These are phyloP conservation scores for Ganoderma lingzhi DNA, from an alignment of 1,284 basidiomycete species.

Conservation along the genomic window DNA sequence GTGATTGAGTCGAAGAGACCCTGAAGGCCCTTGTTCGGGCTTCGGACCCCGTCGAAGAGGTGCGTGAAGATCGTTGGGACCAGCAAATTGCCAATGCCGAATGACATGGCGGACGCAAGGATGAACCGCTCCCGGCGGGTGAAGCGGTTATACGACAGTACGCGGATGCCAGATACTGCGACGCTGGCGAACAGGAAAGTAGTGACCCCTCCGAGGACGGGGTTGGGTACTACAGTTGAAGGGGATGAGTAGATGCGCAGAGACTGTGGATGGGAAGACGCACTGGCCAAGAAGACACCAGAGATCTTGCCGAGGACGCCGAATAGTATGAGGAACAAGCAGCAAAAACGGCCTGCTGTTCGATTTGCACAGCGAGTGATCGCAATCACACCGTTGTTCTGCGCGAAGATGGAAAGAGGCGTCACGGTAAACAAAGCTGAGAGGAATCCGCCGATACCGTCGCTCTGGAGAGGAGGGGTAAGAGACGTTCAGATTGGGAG, in stretches of 20 bases:
- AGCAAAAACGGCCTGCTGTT: constrained; percentile 77
- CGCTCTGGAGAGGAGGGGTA: constrained; percentile 52
- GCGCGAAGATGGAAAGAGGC: constrained; percentile 83
- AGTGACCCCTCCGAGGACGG: constrained; percentile 86
- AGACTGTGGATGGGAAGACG: constrained; percentile 30
- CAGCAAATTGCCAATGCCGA: constrained; percentile 78
- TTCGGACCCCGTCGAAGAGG: constrained; percentile 70
- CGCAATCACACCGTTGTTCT: constrained; percentile 85
- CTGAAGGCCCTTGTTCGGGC: constrained; percentile 64
- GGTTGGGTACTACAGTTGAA: constrained; percentile 65
- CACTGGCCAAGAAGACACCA: constrained; percentile 79
- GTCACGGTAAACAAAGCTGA: constrained; percentile 85
- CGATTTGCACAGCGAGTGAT: constrained; percentile 83
- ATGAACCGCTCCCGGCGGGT: constrained; percentile 83
- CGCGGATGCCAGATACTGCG: constrained; percentile 69
- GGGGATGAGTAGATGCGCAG: constrained; percentile 4
- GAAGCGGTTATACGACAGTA: constrained; percentile 72
- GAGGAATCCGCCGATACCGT: constrained; percentile 78
- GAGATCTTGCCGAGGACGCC: constrained; percentile 84
- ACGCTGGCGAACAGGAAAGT: constrained; percentile 70
- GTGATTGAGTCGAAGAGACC: constrained; percentile 83
- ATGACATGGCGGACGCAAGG: constrained; percentile 72
- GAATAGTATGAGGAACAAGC: constrained; percentile 75
- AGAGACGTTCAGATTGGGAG: constrained; percentile 1
- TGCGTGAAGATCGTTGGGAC: constrained; percentile 69